A percentile compares a stretch with the other conserved stretches of the same genome.
Conservation (phyloP, 2,329 filamentous ascomycete genomes). For the Boeremia exigua region DNA sequence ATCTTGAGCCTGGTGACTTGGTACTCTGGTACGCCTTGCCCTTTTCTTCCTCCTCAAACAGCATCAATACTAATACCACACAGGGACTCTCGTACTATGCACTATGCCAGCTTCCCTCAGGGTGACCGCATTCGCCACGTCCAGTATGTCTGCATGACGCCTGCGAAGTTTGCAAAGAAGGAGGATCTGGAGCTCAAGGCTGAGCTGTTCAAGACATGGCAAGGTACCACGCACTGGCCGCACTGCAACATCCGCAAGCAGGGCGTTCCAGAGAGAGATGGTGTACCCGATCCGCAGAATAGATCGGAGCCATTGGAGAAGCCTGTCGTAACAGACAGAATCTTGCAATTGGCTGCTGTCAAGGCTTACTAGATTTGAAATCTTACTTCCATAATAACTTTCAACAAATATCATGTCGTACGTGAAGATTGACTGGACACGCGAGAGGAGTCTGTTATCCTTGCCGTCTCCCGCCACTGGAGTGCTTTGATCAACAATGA, state of each 20-base stretch:
- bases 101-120: slow-evolving; percentile 41
- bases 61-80: slow-evolving; percentile 36
- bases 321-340: slow-evolving; percentile 21
- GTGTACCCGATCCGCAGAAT: slow-evolving; percentile 18
- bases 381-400: too few relatives aligned
- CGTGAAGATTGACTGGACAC: too few relatives aligned
- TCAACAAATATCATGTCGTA: too few relatives aligned
- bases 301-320: slow-evolving; percentile 28
- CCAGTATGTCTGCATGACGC: slow-evolving; percentile 33
- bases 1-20: slow-evolving; percentile 52
- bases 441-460: too few relatives aligned
- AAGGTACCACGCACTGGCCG: slow-evolving; percentile 33
- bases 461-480: too few relatives aligned
- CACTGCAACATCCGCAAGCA: slow-evolving; percentile 29
- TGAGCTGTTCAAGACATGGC: slow-evolving; percentile 21
- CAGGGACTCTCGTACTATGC: slow-evolving; percentile 56
- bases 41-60: too few relatives aligned
- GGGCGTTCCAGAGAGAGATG: slow-evolving; percentile 17
- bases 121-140: slow-evolving; percentile 25
- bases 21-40: slow-evolving; percentile 6
- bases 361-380: slow-evolving; percentile 17
- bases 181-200: slow-evolving; percentile 28
- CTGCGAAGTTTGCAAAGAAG: slow-evolving; percentile 19
- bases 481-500: too few relatives aligned
- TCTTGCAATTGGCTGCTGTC: slow-evolving; percentile 24